A percentile compares a stretch with the other conserved stretches of the same genome.
phyloP scores from a whole-genome alignment of 805 yeast species.

The Candida yuanshanica region DNA sequence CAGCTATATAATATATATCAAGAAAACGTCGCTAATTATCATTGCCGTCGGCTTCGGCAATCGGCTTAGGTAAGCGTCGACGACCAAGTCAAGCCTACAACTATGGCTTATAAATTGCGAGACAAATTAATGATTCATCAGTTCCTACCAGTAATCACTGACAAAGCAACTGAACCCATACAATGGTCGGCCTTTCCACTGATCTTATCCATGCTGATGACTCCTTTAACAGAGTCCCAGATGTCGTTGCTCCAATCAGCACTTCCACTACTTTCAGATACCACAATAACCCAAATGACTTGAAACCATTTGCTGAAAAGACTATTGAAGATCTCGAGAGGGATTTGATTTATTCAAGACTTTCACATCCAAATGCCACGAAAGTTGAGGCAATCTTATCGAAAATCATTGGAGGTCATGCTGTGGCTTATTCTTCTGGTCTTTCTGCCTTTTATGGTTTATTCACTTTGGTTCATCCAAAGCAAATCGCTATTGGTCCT shows the following conservation, averaged over 20 bases:
- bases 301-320: constrained; percentile 40
- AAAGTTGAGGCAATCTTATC: constrained; percentile 64
- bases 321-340: constrained; percentile 29
- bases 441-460: constrained; percentile 76
- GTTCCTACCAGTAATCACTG: too few species aligned
- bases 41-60: too few species aligned
- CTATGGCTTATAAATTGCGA: too few species aligned
- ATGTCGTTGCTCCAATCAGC: constrained; percentile 75
- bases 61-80: too few species aligned
- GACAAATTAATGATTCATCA: too few species aligned
- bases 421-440: constrained; percentile 73
- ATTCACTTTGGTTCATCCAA: constrained; percentile 66
- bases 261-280: constrained; percentile 77
- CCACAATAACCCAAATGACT: constrained; percentile 48
- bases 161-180: too few species aligned
- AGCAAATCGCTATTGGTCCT: constrained; percentile 64
- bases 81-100: too few species aligned
- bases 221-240: constrained; percentile 45
- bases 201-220: constrained; percentile 70
- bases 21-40: too few species aligned
- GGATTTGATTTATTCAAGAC: constrained; percentile 59
- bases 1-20: too few species aligned
- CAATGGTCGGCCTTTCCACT: constrained; percentile 43
- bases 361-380: constrained; percentile 66
- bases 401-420: constrained; percentile 54